Evolutionary conservation across 176 grass and related monocot genomes (phyloP).

Genomic region (Paspalum vaginatum): DNA sequence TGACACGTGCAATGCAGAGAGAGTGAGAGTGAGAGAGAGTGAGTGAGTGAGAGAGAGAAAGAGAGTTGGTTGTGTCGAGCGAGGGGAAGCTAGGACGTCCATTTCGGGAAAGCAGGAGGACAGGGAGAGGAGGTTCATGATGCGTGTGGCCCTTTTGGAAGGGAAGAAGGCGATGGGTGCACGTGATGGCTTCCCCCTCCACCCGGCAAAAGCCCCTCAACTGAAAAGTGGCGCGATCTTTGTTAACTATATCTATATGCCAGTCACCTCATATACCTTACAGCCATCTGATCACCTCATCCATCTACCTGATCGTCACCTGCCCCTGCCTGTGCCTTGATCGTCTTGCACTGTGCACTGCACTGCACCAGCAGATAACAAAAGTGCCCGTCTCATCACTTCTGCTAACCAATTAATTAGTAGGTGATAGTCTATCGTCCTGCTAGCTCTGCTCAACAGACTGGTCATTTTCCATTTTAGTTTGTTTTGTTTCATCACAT

Average conservation of each 20-base stretch:
- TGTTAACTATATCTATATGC: neutral
- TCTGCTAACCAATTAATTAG: neutral
- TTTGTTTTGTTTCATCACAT: conserved; percentile 31
- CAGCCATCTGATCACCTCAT: neutral
- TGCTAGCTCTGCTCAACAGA: neutral
- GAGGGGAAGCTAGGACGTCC: conserved; percentile 31
- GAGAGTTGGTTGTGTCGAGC: conserved; percentile 1
- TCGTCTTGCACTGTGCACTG: no score
- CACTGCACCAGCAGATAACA: conserved; percentile 9
- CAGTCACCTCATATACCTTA: conserved; percentile 30
- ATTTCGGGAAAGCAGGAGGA: conserved; percentile 35
- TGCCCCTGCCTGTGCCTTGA: neutral
- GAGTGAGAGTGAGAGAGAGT: neutral
- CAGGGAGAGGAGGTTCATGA: neutral
- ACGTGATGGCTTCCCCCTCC: conserved; percentile 44
- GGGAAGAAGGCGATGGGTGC: conserved; percentile 21
- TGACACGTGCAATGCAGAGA: neutral
- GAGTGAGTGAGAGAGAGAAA: neutral
- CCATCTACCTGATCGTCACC: conserved; percentile 24
- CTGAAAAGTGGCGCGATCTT: neutral
- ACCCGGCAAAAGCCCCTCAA: conserved; percentile 27
- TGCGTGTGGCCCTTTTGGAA: conserved; percentile 12
- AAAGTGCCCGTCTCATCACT: conserved; percentile 13
- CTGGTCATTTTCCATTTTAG: conserved; percentile 1
- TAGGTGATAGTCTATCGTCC: neutral